Base-by-base conservation (phyloP, 1,139 yeast genomes). In the Candida sanyaensis region DNA sequence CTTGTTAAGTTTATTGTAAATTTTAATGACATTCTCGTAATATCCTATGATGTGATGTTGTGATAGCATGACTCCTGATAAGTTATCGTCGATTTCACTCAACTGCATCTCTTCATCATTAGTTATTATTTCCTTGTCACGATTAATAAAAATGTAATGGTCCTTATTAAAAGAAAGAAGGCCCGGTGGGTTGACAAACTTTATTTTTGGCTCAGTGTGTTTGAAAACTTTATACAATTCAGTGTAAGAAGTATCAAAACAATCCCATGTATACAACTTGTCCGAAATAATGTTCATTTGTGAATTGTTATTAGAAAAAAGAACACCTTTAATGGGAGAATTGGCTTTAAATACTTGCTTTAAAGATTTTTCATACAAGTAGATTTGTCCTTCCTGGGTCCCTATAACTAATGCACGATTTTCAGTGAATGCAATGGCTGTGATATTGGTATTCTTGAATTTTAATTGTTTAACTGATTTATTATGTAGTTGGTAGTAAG, bases 221-320 rank as follows among this genome's bases (percentile, higher is more conserved):
- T 69, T 69, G 50, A 73, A 68, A 0, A 67, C 68, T 42, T 63
- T 63, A 1, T 58, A 31, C 12, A 73, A 47, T 48, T 71, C 78
- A 6, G 55, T 46, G 43, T 59, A 62, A 0, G 69, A 50, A 2
- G 62, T 55, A 42, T 71, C 77, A 47, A 69, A 68, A 39, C 69
- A 66, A 46, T 69, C 72, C 78, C 78, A 74, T 21, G 61, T 55
- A 40, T 64, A 57, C 26, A 64, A 49, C 21, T 48, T 50, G 28
- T 55, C 52, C 2, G 64, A 52, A 36, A 66, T 51, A 1, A 66
- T 43, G 44, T 61, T 62, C 4, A 70, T 62, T 49, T 62, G 64
- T 9, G 56, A 52, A 47, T 57, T 55, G 50, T 62, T 59, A 46
- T 63, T 61, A 23, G 63, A 49, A 45, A 65, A 62, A 2, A 61